phyloP scores from a whole-genome alignment of 768 basidiomycete species.

The Candolleomyces efflorescens region DNA sequence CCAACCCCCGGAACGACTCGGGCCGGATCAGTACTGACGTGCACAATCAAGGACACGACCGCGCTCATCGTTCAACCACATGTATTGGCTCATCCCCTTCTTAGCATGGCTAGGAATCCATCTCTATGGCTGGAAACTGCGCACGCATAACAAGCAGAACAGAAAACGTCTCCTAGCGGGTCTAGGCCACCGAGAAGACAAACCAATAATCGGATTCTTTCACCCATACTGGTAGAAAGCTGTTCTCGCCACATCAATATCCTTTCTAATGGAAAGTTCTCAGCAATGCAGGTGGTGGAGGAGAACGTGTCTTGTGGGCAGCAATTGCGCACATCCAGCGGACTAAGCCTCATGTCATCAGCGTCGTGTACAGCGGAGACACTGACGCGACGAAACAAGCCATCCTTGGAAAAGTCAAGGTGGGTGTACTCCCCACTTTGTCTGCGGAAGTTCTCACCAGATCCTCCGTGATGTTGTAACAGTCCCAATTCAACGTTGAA shows the following conservation, averaged over 20 bases:
- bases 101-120: conserved; percentile 10
- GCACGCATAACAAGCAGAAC: conserved; percentile 13
- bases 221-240: conserved; percentile 87
- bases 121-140: conserved; percentile 16
- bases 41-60: no score
- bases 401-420: conserved; percentile 81
- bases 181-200: conserved; percentile 23
- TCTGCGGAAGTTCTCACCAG: neutral
- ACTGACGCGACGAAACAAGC: conserved; percentile 70
- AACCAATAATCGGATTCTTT: conserved; percentile 72
- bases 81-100: neutral
- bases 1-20: no score
- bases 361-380: conserved; percentile 89
- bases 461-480: neutral
- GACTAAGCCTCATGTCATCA: conserved; percentile 58
- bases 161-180: conserved; percentile 16
- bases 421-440: conserved; percentile 24
- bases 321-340: conserved; percentile 77
- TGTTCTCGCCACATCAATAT: conserved; percentile 17
- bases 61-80: no score
- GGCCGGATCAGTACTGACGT: no score
- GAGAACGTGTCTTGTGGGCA: conserved; percentile 94
- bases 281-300: conserved; percentile 95
- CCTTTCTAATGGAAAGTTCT: conserved; percentile 31
- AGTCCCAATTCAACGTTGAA: conserved; percentile 80